These are phyloP conservation scores for Fraxinus albicans DNA, from an alignment of 305 asterid genomes.

Conservation along the genomic window DNA sequence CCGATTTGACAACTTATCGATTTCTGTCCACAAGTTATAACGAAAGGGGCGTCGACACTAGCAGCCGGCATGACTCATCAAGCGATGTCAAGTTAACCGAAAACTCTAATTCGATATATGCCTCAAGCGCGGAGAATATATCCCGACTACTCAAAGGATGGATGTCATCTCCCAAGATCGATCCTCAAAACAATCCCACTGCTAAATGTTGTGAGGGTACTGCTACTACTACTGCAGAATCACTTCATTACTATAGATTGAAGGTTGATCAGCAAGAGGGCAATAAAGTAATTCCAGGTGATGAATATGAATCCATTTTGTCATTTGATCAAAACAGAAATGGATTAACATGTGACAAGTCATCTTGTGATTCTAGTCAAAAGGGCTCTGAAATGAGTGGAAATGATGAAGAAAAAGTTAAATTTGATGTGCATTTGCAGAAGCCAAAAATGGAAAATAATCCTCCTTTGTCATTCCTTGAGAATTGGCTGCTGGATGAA, in stretches of 20 bases:
- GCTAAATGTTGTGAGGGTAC: neutral
- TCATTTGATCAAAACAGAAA: slow-evolving; percentile 38
- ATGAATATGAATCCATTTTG: slow-evolving; percentile 45
- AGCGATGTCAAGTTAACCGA: slow-evolving; percentile 17
- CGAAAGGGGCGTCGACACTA: slow-evolving; percentile 5
- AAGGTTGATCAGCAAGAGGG: slow-evolving; percentile 25
- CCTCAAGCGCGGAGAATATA: slow-evolving; percentile 86
- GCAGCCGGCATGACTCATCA: slow-evolving; percentile 3
- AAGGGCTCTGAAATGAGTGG: slow-evolving; percentile 45
- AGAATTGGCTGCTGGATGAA: slow-evolving; percentile 90
- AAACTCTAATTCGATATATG: slow-evolving; percentile 49
- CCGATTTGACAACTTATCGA: slow-evolving; percentile 34
- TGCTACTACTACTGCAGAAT: neutral
- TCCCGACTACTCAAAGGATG: slow-evolving; percentile 87
- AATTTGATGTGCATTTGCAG: slow-evolving; percentile 16
- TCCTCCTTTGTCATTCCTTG: slow-evolving; percentile 84
- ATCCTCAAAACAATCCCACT: slow-evolving; percentile 10
- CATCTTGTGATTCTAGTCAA: slow-evolving; percentile 48
- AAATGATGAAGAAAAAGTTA: slow-evolving; percentile 28
- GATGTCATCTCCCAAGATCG: slow-evolving; percentile 67
- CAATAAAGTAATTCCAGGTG: slow-evolving; percentile 22
- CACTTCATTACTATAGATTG: slow-evolving; percentile 40
- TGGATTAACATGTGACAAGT: slow-evolving; percentile 34
- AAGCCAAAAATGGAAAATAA: slow-evolving; percentile 37
- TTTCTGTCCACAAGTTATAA: slow-evolving; percentile 29